Evolutionary conservation across 2,329 filamentous ascomycete genomes (phyloP).

Genomic region (Metarhizium sp.): DNA sequence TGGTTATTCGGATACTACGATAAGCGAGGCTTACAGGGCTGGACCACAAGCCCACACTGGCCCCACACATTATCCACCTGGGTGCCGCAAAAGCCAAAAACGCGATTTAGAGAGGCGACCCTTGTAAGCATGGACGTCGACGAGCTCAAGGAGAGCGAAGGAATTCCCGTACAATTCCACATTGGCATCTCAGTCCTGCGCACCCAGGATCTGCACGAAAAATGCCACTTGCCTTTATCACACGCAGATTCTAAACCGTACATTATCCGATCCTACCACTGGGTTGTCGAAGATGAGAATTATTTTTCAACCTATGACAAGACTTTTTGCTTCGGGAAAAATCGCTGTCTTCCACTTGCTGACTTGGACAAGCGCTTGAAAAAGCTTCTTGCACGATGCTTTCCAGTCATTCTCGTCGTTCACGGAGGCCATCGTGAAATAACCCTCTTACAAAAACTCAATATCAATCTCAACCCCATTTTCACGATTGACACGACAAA

Average conservation of each 20-base stretch:
- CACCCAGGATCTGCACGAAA: slow-evolving; percentile 5
- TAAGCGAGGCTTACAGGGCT: background rate
- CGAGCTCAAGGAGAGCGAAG: slow-evolving; percentile 1
- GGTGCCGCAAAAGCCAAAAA: background rate
- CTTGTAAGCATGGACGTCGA: slow-evolving; percentile 7
- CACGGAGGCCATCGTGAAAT: slow-evolving; percentile 2
- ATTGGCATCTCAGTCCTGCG: slow-evolving; percentile 7
- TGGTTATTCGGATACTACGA: slow-evolving; percentile 6
- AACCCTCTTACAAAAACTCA: slow-evolving; percentile 1
- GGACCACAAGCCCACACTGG: background rate
- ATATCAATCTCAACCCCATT: background rate
- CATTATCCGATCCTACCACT: slow-evolving; percentile 1
- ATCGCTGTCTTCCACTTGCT: background rate
- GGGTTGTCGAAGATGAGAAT: background rate
- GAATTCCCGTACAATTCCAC: slow-evolving; percentile 4
- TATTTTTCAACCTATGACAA: slow-evolving; percentile 1
- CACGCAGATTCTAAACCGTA: background rate
- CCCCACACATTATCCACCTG: background rate
- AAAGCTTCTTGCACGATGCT: background rate
- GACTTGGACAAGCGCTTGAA: background rate
- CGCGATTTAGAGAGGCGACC: background rate
- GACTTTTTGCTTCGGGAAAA: background rate
- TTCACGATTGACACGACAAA: slow-evolving; percentile 3
- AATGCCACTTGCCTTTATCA: background rate
- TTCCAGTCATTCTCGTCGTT: slow-evolving; percentile 1